Conservation (phyloP, 2,329 filamentous ascomycete genomes). For the Rachicladosporium sp. region DNA sequence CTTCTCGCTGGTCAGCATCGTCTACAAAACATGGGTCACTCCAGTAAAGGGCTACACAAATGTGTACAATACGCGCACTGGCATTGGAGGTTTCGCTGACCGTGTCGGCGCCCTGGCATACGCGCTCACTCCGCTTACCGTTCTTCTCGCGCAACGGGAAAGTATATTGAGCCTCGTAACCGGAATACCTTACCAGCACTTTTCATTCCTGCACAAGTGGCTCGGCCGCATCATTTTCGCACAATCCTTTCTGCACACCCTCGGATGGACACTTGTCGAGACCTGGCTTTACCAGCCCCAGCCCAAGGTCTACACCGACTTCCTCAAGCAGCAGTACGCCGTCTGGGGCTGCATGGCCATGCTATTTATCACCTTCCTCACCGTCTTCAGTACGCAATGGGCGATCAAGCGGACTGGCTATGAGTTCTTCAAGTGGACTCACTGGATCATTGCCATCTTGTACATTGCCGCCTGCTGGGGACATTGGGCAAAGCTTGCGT, state of each 20-base stretch:
- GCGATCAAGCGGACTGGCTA: constrained; percentile 58
- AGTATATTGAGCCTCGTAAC: constrained; percentile 58
- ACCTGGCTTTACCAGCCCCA: constrained; percentile 58
- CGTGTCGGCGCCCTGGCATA: constrained; percentile 60
- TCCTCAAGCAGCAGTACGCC: constrained; percentile 54
- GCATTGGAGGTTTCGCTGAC: constrained; percentile 56
- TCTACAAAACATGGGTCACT: constrained; percentile 57
- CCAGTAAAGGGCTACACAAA: constrained; percentile 25
- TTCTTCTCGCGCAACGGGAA: constrained; percentile 57
- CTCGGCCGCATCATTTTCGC: constrained; percentile 59
- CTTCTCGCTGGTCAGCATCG: constrained; percentile 51
- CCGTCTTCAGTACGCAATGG: constrained; percentile 45
- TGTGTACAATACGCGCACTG: constrained; percentile 51
- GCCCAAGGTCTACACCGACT: constrained; percentile 43
- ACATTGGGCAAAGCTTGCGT: constrained; percentile 57
- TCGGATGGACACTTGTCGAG: constrained; percentile 59
- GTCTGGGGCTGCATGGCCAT: constrained; percentile 63
- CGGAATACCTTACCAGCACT: constrained; percentile 62
- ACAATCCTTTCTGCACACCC: constrained; percentile 56
- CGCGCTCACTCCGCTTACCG: constrained; percentile 58
- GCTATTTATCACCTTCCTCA: constrained; percentile 48
- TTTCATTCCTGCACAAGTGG: constrained; percentile 70
- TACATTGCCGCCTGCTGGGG: constrained; percentile 67
- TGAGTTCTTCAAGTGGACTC: constrained; percentile 63
- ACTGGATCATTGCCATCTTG: constrained; percentile 60